phyloP scores from a whole-genome alignment of 2,329 filamentous ascomycete species.

The Chrysoporthe puriensis region DNA sequence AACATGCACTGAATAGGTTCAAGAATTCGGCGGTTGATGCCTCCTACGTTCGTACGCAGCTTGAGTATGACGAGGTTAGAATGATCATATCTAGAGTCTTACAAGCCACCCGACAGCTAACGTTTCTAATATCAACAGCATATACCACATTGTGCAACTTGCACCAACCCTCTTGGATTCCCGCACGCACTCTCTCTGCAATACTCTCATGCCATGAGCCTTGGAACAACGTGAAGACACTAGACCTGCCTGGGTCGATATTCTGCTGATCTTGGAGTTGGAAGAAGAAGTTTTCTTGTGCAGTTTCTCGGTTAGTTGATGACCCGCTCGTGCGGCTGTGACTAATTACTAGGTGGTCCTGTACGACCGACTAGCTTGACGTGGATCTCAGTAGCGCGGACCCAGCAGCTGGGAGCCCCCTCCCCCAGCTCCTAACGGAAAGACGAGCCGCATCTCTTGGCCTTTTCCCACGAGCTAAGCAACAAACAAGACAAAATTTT shows the following conservation, averaged over 20 bases:
- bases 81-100: no score
- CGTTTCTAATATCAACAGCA: no score
- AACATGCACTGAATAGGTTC: no score
- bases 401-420: neutral
- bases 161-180: no score
- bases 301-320: neutral
- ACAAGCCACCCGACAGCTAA: no score
- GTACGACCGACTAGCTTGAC: neutral
- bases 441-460: slow-evolving; percentile 3
- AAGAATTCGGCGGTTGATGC: no score
- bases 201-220: neutral
- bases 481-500: no score
- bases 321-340: neutral
- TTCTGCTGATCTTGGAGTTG: neutral
- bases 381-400: neutral
- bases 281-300: neutral
- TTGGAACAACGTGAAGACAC: neutral
- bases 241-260: neutral
- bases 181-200: no score
- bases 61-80: no score
- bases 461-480: neutral
- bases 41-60: no score
- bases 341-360: neutral
- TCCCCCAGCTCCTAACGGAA: neutral
- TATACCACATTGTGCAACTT: no score